Evolutionary conservation across 2,329 filamentous ascomycete genomes (phyloP).

Genomic region (Tolypocladium pustulatum): DNA sequence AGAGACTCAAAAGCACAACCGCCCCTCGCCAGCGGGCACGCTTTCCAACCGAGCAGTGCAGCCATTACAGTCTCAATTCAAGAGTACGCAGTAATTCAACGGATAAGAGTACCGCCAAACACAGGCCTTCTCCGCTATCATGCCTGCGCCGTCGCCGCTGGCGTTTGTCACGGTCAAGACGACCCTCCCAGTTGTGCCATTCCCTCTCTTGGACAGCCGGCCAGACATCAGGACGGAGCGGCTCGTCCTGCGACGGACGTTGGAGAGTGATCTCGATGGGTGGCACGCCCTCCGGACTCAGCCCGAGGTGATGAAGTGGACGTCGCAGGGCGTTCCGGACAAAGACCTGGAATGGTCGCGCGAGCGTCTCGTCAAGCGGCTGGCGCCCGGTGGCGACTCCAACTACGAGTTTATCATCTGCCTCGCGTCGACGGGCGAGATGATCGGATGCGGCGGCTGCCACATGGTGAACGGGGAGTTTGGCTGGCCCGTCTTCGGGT

Average conservation of each 20-base stretch:
- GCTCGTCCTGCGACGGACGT: constrained; percentile 42
- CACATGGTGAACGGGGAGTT: constrained; percentile 22
- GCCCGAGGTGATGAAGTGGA: constrained; percentile 53
- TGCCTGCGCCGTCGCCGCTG: constrained; percentile 7
- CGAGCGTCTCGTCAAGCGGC: constrained; percentile 24
- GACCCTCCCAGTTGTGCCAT: constrained; percentile 30
- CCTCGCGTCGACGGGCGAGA: constrained; percentile 32
- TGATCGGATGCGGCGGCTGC: constrained; percentile 40
- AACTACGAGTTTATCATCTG: constrained; percentile 49
- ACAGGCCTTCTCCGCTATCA: not conserved
- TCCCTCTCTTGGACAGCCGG: constrained; percentile 29
- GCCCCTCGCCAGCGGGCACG: not conserved
- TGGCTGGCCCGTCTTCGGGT: constrained; percentile 50
- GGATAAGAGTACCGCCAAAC: not conserved
- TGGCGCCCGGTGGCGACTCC: constrained; percentile 37
- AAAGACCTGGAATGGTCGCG: constrained; percentile 31
- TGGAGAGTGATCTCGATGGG: constrained; percentile 36
- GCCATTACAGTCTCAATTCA: not conserved
- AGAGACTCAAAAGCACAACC: not conserved
- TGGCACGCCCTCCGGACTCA: constrained; percentile 43
- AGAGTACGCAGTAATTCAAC: not conserved
- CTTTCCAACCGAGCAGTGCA: not conserved
- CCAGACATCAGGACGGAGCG: constrained; percentile 36
- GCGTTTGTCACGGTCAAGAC: constrained; percentile 34
- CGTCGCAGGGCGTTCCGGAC: constrained; percentile 31